Base-by-base conservation (phyloP, 192 early-diverging fungal genomes). In the Coemansia sp. region DNA sequence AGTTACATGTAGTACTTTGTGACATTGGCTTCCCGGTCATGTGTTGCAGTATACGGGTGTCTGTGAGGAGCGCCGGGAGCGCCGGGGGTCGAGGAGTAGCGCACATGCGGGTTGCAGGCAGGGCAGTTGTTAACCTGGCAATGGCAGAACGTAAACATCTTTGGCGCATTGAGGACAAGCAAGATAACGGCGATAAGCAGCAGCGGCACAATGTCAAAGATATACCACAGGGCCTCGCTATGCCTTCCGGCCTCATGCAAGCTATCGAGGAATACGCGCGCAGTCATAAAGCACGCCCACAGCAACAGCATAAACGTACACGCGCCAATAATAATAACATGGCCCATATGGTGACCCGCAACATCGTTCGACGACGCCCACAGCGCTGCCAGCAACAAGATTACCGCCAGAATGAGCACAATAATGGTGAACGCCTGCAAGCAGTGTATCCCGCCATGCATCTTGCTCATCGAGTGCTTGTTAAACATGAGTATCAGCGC, bases 211-310 rank as follows among this genome's bases (percentile, higher is more conserved):
- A 80, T 71, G 43, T 70, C 70, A 47, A 80, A 80, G 12, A 80
- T 40, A 40, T 80, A 80, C 78, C 78, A 80, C 62, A 80, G 73
- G 10, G 69, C 77, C 68, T 80, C 78, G 73, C 78, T 80, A 9
- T 74, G 68, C 12, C 78, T 56, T 3, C 57, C 78, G 0, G 78
- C 72, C 53, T 70, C 71, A 51, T 70, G 62, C 57, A 80, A 32
- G 27, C 51, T 54, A 1, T 31, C 61, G 17, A 80, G 56, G 69
- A 80, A 80, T 41, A 70, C 78, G 31, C 78, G 72, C 17, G 68
- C 78, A 2, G 73, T 74, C 73, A 80, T 80, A 53, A 69, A 80
- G 65, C 72, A 74, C 29, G 42, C 60, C 78, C 78, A 80, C 39
- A 80, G 11, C 0, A 80, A 6, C 40, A 80, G 38, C 61, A 80